Base-by-base conservation (phyloP, 2,329 filamentous ascomycete genomes). In the Hymenoscyphus fraxineus region DNA sequence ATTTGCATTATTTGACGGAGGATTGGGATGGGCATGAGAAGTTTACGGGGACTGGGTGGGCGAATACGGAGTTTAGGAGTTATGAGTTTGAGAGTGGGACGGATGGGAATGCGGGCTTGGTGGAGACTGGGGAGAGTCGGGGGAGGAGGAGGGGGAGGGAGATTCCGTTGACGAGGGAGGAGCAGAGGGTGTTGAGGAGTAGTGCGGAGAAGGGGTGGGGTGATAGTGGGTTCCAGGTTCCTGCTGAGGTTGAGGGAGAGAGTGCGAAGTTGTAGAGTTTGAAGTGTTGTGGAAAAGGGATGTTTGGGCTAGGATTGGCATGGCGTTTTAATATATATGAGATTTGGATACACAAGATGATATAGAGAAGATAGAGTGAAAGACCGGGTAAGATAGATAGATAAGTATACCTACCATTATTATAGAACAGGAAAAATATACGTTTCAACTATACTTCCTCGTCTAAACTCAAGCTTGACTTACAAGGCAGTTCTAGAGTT, bases 1-100 rank as follows among this genome's bases (percentile, higher is more conserved):
- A 93, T 70, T 75, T 96, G 71, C 93, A 97, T 76, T 96, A 92
- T 72, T 79, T 97, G 67, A 95, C 91, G 0, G 85, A 93, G 69
- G 92, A 96, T 72, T 96, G 88, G 86, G 81, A 86, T 62, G 89
- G 87, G 2, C 62, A 66, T 35, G 65, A 66, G 15, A 68, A 65
- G 58, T 71, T 71, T 22, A 65, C 61, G 3, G 73, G 73, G 1
- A 76, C 74, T 0, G 73, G 73, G 6, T 76, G 73, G 74, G 63
- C 64, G 47, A 76, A 76, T 64, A 73, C 70, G 0, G 73, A 75
- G 67, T 72, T 61, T 35, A 60, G 74, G 19, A 67, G 64, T 41
- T 76, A 74, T 66, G 60, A 61, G 15, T 76, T 76, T 62, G 66
- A 65, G 12, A 47, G 41, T 55, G 41, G 56, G 3, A 58, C 58